Conservation (phyloP, 371 early-diverging fungal species). For the Mycotypha africana region DNA sequence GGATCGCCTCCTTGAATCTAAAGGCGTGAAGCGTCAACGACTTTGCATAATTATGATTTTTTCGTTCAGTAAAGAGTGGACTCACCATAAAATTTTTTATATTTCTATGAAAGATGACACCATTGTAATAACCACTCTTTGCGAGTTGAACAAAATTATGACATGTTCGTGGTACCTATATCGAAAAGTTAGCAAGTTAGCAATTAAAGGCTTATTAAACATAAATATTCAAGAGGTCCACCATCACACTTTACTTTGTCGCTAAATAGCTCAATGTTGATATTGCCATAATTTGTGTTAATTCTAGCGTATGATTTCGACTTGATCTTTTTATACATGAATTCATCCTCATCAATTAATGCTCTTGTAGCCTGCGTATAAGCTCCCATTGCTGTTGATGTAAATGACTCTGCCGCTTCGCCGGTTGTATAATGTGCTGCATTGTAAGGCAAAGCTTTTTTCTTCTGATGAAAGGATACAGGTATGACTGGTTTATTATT, state of each 20-base stretch:
- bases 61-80: background rate
- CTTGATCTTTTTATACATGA: conserved; percentile 79
- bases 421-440: conserved; percentile 84
- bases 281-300: conserved; percentile 78
- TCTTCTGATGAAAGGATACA: conserved; percentile 42
- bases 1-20: conserved; percentile 94
- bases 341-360: conserved; percentile 73
- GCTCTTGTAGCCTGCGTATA: conserved; percentile 69
- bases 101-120: conserved; percentile 77
- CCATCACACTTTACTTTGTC: too few species aligned
- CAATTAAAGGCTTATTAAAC: too few species aligned
- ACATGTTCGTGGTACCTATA: conserved; percentile 84
- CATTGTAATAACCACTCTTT: conserved; percentile 79
- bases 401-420: conserved; percentile 76
- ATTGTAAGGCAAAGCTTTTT: conserved; percentile 55
- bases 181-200: conserved; percentile 38
- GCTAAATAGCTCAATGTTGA: conserved; percentile 85
- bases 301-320: conserved; percentile 73
- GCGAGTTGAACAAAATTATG: conserved; percentile 90
- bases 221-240: too few species aligned
- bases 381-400: conserved; percentile 78
- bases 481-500: conserved; percentile 10
- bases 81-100: conserved; percentile 88
- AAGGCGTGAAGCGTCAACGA: too few species aligned
- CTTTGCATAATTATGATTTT: background rate